Evolutionary conservation across 2,329 filamentous ascomycete species (phyloP).

Genomic region (Claviceps monticola): DNA sequence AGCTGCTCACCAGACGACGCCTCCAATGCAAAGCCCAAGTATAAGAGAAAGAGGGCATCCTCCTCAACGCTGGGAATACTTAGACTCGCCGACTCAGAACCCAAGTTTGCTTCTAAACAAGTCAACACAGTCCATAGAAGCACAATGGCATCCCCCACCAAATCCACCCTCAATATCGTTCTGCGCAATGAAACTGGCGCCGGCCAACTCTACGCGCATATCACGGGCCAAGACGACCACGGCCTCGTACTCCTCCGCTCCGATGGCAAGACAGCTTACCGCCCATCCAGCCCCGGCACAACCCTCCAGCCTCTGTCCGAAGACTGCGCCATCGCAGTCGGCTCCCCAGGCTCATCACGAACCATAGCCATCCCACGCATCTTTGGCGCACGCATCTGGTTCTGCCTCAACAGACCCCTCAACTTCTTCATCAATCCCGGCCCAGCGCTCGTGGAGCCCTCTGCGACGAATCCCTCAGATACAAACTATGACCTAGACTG

Average conservation of each 20-base stretch:
- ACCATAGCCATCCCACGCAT: conserved; percentile 55
- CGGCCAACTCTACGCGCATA: conserved; percentile 45
- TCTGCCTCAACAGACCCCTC: conserved; percentile 44
- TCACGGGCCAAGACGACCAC: conserved; percentile 50
- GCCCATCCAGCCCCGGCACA: conserved; percentile 42
- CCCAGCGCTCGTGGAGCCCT: conserved; percentile 61
- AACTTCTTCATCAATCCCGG: conserved; percentile 59
- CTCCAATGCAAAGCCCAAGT: too few relatives aligned
- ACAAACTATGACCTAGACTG: conserved; percentile 47
- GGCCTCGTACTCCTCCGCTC: conserved; percentile 47
- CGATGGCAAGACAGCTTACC: conserved; percentile 53
- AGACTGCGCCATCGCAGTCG: conserved; percentile 51
- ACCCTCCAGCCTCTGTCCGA: conserved; percentile 36
- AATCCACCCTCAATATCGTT: conserved; percentile 38
- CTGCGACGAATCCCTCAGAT: conserved; percentile 51
- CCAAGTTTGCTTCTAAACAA: too few relatives aligned
- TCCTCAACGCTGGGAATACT: too few relatives aligned
- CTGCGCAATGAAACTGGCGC: conserved; percentile 53
- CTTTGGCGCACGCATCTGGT: conserved; percentile 60
- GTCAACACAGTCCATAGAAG: neutral
- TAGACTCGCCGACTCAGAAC: too few relatives aligned
- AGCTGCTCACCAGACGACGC: too few relatives aligned
- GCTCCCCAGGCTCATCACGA: conserved; percentile 42
- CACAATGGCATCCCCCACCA: conserved; percentile 23
- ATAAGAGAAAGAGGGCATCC: too few relatives aligned